Conservation (phyloP, 2,329 filamentous ascomycete species). For the Scopulariopsis brevicaulis region DNA sequence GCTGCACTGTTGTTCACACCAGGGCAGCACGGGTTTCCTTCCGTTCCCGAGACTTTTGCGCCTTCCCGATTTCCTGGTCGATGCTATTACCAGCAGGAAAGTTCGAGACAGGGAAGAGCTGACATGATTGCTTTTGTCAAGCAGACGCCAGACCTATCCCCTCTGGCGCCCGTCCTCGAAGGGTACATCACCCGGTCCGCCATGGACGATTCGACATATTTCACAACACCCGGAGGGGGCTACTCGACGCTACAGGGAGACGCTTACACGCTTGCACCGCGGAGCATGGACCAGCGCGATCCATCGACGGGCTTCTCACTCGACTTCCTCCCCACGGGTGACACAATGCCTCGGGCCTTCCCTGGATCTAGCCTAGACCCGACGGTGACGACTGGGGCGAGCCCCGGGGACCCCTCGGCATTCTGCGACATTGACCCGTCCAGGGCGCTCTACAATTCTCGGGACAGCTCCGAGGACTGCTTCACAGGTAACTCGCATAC, state of each 20-base stretch:
- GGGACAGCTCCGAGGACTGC: conserved; percentile 5
- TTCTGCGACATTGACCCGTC: conserved; percentile 4
- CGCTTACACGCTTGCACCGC: conserved; percentile 1
- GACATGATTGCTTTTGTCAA: not conserved
- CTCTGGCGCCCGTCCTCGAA: not conserved
- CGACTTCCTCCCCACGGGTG: conserved; percentile 3
- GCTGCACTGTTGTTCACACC: too few relatives aligned
- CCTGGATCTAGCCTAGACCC: conserved; percentile 1
- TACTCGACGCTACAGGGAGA: conserved; percentile 2
- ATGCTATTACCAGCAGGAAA: too few relatives aligned
- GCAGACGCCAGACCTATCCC: conserved; percentile 2
- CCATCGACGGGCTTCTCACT: not conserved
- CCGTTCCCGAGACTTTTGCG: too few relatives aligned
- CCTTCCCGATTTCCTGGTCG: too few relatives aligned
- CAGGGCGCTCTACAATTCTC: conserved; percentile 1
- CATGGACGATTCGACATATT: conserved; percentile 3
- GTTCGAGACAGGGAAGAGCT: not conserved
- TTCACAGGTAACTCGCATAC: not conserved
- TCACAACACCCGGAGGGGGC: not conserved
- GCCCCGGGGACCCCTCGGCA: not conserved
- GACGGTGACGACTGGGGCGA: conserved; percentile 1
- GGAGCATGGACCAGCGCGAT: conserved; percentile 2
- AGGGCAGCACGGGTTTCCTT: too few relatives aligned
- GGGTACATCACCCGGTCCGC: not conserved
- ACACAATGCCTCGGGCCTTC: conserved; percentile 3